These are phyloP conservation scores for Rhizopogon parksii DNA, from an alignment of 1,284 basidiomycete species.

Conservation along the genomic window DNA sequence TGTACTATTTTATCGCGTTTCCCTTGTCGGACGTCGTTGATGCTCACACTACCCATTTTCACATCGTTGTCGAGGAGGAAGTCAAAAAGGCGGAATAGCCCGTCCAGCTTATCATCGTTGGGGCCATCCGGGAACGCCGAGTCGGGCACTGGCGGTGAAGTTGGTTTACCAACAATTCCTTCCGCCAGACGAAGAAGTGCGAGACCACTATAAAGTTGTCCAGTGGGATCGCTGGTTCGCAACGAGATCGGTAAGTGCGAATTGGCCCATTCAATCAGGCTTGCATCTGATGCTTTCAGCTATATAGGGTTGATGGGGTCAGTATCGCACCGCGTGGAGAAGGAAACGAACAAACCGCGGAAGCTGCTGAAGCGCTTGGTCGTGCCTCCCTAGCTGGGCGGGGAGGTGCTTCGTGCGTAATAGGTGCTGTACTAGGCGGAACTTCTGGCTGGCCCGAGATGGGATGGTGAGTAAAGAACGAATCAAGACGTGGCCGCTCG, in stretches of 20 bases:
- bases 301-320: slow-evolving; percentile 2
- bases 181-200: slow-evolving; percentile 71
- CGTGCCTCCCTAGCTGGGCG: slow-evolving; percentile 59
- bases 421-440: slow-evolving; percentile 12
- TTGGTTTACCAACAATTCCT: slow-evolving; percentile 62
- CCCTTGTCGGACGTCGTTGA: slow-evolving; percentile 82
- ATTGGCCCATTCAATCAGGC: slow-evolving; percentile 83
- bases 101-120: slow-evolving; percentile 77
- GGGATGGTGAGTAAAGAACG: slow-evolving; percentile 47
- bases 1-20: slow-evolving; percentile 74
- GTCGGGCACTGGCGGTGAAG: slow-evolving; percentile 67
- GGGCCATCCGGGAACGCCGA: slow-evolving; percentile 66
- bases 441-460: slow-evolving; percentile 17
- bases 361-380: slow-evolving; percentile 30
- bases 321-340: neutral
- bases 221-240: slow-evolving; percentile 49
- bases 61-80: slow-evolving; percentile 84
- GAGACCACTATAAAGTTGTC: slow-evolving; percentile 58
- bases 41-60: slow-evolving; percentile 82
- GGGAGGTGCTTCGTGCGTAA: slow-evolving; percentile 34
- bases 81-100: slow-evolving; percentile 83
- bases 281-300: slow-evolving; percentile 34
- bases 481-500: slow-evolving; percentile 43
- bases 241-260: slow-evolving; percentile 63
- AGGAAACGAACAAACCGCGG: slow-evolving; percentile 31